Base-by-base conservation (phyloP, 2,329 filamentous ascomycete genomes). In the Ascochyta viciae-villosae region DNA sequence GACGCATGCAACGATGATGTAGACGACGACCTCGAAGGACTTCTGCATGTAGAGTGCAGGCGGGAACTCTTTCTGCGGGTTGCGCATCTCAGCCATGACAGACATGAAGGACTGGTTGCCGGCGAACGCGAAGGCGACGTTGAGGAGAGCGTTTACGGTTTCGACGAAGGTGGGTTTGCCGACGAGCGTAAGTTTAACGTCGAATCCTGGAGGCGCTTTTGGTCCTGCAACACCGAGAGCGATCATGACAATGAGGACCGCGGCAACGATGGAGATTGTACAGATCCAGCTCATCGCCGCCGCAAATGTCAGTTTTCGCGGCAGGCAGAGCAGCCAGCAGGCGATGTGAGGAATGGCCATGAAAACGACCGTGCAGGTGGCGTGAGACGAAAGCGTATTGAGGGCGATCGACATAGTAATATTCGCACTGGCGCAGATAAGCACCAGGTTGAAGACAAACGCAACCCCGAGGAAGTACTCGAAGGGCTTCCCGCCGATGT, bases 51-150 rank as follows among this genome's bases (percentile, higher is more conserved):
- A 81, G 55, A 91, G 81, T 6, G 87, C 84, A 63, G 87, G 87
- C 34, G 82, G 79, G 70, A 84, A 88, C 64, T 87, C 83, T 47
- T 77, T 74, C 16, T 62, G 55, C 0, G 87, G 85, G 46, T 84
- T 78, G 66, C 83, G 81, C 74, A 90, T 81, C 71, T 90, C 88
- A 35, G 82, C 81, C 69, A 89, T 87, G 69, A 90, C 83, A 56
- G 79, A 82, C 73, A 89, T 89, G 76, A 89, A 89, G 61, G 84
- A 85, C 22, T 86, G 84, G 68, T 88, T 86, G 29, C 86, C 85
- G 39, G 75, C 76, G 77, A 88, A 91, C 38, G 89, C 87, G 59
- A 91, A 88, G 53, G 89, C 82, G 51, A 91, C 89, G 76, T 90
- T 90, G 12, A 73, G 56, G 3, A 70, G 60, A 8, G 68, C 60